These are phyloP conservation scores for Apostasia ramifera DNA, from an alignment of 106 monocot species.

Conservation along the genomic window DNA sequence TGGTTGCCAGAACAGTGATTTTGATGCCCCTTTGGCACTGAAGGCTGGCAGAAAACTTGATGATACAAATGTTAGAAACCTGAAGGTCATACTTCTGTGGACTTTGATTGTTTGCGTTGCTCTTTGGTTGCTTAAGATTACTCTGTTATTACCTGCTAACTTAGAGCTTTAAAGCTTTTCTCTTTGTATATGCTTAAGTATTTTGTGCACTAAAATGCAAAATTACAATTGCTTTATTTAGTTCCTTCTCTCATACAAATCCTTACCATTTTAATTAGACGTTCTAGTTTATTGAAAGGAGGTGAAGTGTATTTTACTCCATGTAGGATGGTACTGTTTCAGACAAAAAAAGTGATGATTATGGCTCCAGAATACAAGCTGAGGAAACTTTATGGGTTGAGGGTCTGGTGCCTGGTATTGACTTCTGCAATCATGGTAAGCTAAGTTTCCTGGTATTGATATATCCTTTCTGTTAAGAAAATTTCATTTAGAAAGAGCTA, in stretches of 20 bases:
- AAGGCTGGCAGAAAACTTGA: constrained; percentile 18
- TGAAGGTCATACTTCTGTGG: constrained; percentile 19
- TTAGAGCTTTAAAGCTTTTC: too few relatives aligned
- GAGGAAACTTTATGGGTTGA: constrained; percentile 77
- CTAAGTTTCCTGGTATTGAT: background rate
- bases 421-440: constrained; percentile 96
- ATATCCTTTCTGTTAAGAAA: background rate
- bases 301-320: background rate
- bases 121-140: constrained; percentile 1
- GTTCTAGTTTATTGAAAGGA: too few relatives aligned
- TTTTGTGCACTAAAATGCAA: too few relatives aligned
- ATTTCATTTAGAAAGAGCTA: background rate
- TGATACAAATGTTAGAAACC: constrained; percentile 1
- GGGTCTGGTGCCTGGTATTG: constrained; percentile 94
- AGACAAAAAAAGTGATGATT: constrained; percentile 19
- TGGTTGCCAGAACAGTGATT: constrained; percentile 4
- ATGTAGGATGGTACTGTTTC: constrained; percentile 18
- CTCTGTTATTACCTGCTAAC: background rate
- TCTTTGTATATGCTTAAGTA: background rate
- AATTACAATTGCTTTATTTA: too few relatives aligned
- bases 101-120: background rate
- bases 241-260: too few relatives aligned
- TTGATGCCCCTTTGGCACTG: constrained; percentile 4
- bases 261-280: too few relatives aligned
- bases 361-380: constrained; percentile 21